These are phyloP conservation scores for Malus hybrid DNA, from an alignment of 331 rosid genomes.

Conservation along the genomic window DNA sequence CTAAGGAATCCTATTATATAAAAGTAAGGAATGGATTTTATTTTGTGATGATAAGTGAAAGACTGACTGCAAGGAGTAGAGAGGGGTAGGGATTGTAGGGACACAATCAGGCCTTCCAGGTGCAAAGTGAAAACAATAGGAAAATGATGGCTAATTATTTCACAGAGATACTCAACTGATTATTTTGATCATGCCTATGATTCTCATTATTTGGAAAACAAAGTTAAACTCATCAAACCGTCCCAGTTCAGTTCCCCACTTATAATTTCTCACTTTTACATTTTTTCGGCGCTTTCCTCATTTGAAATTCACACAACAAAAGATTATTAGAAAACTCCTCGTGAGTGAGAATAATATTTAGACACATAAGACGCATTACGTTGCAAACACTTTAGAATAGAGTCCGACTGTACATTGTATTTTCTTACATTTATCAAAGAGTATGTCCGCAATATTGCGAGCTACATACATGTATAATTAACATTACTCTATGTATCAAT, in stretches of 20 bases:
- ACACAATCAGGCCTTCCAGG: conserved; percentile 29
- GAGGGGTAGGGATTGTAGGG: conserved; percentile 41
- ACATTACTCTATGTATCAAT: background rate
- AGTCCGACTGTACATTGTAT: no score
- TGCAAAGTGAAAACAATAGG: conserved; percentile 49
- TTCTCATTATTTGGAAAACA: conserved; percentile 69
- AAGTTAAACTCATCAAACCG: conserved; percentile 30
- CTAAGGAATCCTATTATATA: conserved; percentile 30
- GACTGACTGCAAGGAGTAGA: conserved; percentile 15
- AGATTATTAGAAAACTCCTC: background rate
- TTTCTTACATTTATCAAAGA: background rate
- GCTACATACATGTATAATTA: background rate
- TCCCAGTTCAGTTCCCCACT: conserved; percentile 42
- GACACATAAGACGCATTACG: no score
- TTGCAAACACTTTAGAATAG: no score
- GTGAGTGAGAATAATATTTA: no score
- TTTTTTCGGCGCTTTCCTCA: conserved; percentile 21
- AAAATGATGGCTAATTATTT: conserved; percentile 86
- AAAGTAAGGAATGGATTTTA: conserved; percentile 27
- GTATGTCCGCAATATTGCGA: background rate
- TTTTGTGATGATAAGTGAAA: conserved; percentile 40
- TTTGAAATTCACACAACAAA: background rate
- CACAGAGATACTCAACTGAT: conserved; percentile 66
- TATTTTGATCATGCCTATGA: conserved; percentile 66
- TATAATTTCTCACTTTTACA: conserved; percentile 41